Conservation (phyloP, 2,329 filamentous ascomycete genomes). For the Xylariaceae sp. region DNA sequence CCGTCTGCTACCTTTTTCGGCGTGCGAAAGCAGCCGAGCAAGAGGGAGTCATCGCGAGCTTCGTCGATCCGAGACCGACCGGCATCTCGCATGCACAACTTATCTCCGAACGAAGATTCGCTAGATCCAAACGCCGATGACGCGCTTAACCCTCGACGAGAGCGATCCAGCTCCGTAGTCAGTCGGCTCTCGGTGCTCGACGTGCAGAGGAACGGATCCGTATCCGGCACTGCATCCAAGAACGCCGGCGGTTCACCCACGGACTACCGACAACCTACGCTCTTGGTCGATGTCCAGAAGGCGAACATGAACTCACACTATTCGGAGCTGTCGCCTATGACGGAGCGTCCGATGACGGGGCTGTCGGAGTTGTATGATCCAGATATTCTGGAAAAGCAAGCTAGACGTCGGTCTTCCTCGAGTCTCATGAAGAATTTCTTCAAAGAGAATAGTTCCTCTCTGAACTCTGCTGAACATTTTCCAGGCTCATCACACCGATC, state of each 20-base stretch:
- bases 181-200: slow-evolving; percentile 55
- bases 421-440: slow-evolving; percentile 57
- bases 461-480: slow-evolving; percentile 45
- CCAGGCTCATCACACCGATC: slow-evolving; percentile 35
- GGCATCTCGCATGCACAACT: slow-evolving; percentile 27
- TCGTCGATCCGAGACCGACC: slow-evolving; percentile 35
- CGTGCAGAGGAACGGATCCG: slow-evolving; percentile 55
- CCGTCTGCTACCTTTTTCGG: slow-evolving; percentile 42
- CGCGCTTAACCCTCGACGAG: slow-evolving; percentile 30
- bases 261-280: slow-evolving; percentile 54
- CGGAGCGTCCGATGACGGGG: slow-evolving; percentile 38
- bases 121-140: slow-evolving; percentile 25
- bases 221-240: slow-evolving; percentile 42
- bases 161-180: slow-evolving; percentile 50
- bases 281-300: slow-evolving; percentile 53
- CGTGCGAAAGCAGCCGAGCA: slow-evolving; percentile 35
- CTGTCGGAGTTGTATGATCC: slow-evolving; percentile 44
- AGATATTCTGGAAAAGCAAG: slow-evolving; percentile 35
- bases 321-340: slow-evolving; percentile 25
- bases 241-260: slow-evolving; percentile 44
- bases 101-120: slow-evolving; percentile 27
- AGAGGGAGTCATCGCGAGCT: slow-evolving; percentile 32
- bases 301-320: slow-evolving; percentile 30
- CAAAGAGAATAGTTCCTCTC: slow-evolving; percentile 46
- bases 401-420: slow-evolving; percentile 51